Conservation (phyloP, 495 filamentous ascomycete genomes). For the Aspergillus indologenus region DNA sequence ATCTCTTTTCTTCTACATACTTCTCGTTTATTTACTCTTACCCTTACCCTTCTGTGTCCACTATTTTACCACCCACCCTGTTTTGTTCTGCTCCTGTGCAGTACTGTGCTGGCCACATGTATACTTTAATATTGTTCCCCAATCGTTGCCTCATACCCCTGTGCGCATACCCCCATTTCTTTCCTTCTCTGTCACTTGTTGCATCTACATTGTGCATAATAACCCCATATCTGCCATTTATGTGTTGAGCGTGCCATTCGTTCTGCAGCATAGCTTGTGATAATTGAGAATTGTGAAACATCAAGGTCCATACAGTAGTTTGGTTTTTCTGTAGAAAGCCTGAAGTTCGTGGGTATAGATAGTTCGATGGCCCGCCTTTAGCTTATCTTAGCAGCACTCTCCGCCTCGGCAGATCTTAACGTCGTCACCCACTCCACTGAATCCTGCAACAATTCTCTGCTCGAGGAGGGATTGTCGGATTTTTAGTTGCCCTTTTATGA, state of each 20-base stretch:
- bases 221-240: constrained; percentile 14
- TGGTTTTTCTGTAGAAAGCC: too few species aligned
- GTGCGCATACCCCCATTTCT: constrained; percentile 23
- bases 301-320: background rate
- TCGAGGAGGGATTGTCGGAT: background rate
- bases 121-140: constrained; percentile 30
- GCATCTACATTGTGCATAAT: constrained; percentile 22
- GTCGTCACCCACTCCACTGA: background rate
- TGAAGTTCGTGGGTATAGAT: too few species aligned
- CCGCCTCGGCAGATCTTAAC: background rate
- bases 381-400: background rate
- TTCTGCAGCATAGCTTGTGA: constrained; percentile 23
- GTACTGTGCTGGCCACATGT: constrained; percentile 32
- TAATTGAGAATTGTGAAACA: constrained; percentile 17
- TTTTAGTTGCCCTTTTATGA: background rate
- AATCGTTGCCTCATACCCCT: constrained; percentile 33
- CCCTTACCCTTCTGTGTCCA: constrained; percentile 11
- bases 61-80: background rate
- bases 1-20: constrained; percentile 15
- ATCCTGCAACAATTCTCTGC: background rate
- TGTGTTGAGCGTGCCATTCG: constrained; percentile 17
- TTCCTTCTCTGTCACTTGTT: constrained; percentile 9
- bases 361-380: background rate
- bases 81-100: constrained; percentile 8
- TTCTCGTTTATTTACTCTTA: constrained; percentile 23